Base-by-base conservation (phyloP, 1,284 basidiomycete genomes). In the Fomitopsis pinicola region DNA sequence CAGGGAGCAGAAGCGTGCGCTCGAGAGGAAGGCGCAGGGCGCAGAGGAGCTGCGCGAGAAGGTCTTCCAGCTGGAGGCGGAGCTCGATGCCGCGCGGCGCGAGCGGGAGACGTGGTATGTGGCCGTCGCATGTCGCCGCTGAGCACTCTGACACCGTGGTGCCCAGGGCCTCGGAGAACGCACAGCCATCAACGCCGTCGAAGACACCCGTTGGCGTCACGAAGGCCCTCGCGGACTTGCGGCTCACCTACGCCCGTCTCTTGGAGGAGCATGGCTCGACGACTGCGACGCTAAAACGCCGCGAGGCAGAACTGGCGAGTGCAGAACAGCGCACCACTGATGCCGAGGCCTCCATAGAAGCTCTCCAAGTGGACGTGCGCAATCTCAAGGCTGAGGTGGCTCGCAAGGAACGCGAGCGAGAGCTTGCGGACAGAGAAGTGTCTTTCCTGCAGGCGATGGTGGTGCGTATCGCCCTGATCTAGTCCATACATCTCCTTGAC, bases 1-100 rank as follows among this genome's bases (percentile, higher is more conserved):
- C 48, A 80, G 82, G 55, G 92, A 93, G 70, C 87, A 92, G 73
- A 92, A 91, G 65, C 78, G 85, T 14, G 78, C 81, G 0, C 72
- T 93, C 46, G 86, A 92, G 69, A 72, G 75, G 19, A 88, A 84
- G 66, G 71, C 88, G 6, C 70, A 69, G 14, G 76, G 75, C 1
- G 73, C 83, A 42, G 87, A 90, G 9, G 80, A 81, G 42, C 70
- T 91, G 59, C 77, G 87, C 15, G 81, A 83, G 64, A 78, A 79
- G 66, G 79, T 88, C 0, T 82, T 82, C 2, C 75, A 75, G 52
- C 72, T 89, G 33, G 86, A 90, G 67, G 83, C 80, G 0, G 87
- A 91, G 66, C 73, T 89, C 6, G 83, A 87, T 30, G 83, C 82
- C 0, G 80, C 79, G 2, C 71, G 83, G 35, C 72, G 75, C 59